Base-by-base conservation (phyloP, 345 rosid species). In the Aegle marmelos region DNA sequence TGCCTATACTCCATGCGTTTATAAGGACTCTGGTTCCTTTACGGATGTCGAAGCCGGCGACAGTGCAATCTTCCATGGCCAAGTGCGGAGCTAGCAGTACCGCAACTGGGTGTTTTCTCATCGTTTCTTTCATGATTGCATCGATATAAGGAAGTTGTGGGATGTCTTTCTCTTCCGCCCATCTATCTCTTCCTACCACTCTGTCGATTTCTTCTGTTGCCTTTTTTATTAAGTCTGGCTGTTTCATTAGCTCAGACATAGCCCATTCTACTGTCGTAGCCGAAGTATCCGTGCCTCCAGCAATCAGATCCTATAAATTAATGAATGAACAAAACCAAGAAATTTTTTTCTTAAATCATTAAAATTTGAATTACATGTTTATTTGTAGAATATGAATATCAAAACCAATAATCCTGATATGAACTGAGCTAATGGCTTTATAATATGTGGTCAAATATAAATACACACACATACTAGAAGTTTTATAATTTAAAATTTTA, bases 211-310 rank as follows among this genome's bases (percentile, higher is more conserved):
- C 84, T 33, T 79, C 73, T 4, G 76, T 84, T 37, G 82, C 80
- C 65, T 76, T 81, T 4, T 22, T 48, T 4, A 76, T 31, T 17
- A 84, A 48, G 0, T 76, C 28, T 0, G 87, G 84, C 7, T 72
- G 54, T 54, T 59, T 84, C 28, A 76, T 36, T 30, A 84, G 76
- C 34, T 84, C 87, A 1, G 80, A 69, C n/a, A 84, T 84, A 3
- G 83, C 84, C 87, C 87, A 84, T 41, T 84, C 82, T 1, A 84
- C 76, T 0, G 82, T 76, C 13, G 75, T 63, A 4, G 78, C 82
- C 4, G 84, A 78, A 1, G 78, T 78, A 17, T 84, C 82, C 0
- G 84, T 84, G 21, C 87, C 87, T 7, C 84, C 87, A 5, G 82
- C 80, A 7, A 84, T 63, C 16, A 84, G 58, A 66, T 81, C 83